Percentiles rank a stretch among this genome's conserved stretches.
phyloP scores from a whole-genome alignment of 2,329 filamentous ascomycete genomes.

The Gremmenia infestans region DNA sequence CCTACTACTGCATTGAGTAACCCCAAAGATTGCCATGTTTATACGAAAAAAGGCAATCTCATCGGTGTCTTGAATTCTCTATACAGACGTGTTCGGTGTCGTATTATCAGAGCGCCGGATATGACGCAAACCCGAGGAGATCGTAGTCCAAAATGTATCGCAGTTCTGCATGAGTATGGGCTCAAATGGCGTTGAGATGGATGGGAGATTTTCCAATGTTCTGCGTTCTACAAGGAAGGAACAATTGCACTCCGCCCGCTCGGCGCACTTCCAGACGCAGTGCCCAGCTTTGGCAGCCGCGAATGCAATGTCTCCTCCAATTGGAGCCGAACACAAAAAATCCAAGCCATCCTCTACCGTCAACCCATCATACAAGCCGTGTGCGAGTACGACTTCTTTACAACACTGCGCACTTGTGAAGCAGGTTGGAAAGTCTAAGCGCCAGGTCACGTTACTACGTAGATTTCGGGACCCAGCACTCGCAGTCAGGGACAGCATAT shows the following conservation, averaged over 20 bases:
- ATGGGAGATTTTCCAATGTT: slow-evolving; percentile 12
- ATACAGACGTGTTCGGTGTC: slow-evolving; percentile 6
- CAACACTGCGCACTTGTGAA: neutral
- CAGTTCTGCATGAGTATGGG: slow-evolving; percentile 7
- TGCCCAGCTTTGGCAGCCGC: neutral
- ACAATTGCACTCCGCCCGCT: neutral
- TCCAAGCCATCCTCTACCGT: too few species aligned
- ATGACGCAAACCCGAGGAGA: slow-evolving; percentile 2
- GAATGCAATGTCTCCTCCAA: too few species aligned
- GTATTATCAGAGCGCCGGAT: slow-evolving; percentile 5
- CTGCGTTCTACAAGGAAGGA: neutral
- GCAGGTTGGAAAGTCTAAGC: too few species aligned
- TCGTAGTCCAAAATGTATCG: slow-evolving; percentile 6
- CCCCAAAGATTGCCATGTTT: slow-evolving; percentile 13
- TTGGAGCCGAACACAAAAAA: too few species aligned
- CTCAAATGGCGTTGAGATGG: slow-evolving; percentile 5
- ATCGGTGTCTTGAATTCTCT: slow-evolving; percentile 5
- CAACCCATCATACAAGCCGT: neutral
- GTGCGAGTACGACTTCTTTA: neutral
- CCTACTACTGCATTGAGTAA: slow-evolving; percentile 7
- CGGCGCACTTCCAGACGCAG: neutral
- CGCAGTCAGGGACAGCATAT: too few species aligned
- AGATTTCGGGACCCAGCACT: too few species aligned
- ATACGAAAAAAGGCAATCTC: slow-evolving; percentile 5
- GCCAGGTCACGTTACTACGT: too few species aligned